phyloP scores from a whole-genome alignment of 2,329 filamentous ascomycete species.

The Colletotrichum eleusines region DNA sequence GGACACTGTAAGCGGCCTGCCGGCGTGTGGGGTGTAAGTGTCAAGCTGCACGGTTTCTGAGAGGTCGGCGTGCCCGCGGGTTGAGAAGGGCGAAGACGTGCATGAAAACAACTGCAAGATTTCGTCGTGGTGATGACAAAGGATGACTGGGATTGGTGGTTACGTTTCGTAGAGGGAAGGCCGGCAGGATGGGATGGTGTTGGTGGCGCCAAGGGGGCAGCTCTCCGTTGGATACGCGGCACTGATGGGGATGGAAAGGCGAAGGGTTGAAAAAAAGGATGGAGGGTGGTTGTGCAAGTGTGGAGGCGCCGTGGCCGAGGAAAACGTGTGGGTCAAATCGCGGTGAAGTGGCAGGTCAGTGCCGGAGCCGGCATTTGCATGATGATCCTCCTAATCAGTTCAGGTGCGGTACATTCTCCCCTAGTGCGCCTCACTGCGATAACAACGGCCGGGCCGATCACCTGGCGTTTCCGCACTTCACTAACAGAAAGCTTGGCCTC shows the following conservation, averaged over 20 bases:
- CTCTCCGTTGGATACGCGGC: background rate
- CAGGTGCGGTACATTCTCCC: background rate
- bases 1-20: slow-evolving; percentile 9
- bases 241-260: background rate
- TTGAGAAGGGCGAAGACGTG: background rate
- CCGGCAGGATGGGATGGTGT: slow-evolving; percentile 19
- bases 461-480: background rate
- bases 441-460: slow-evolving; percentile 8
- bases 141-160: slow-evolving; percentile 1
- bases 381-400: background rate
- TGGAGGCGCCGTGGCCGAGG: background rate
- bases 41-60: slow-evolving; percentile 4
- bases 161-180: background rate
- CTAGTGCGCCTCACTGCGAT: background rate
- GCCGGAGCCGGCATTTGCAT: slow-evolving; percentile 9
- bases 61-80: background rate
- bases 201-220: slow-evolving; percentile 20
- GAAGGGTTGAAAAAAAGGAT: background rate
- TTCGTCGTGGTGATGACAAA: slow-evolving; percentile 21
- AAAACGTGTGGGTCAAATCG: background rate
- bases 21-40: slow-evolving; percentile 12
- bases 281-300: background rate
- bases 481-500: slow-evolving; percentile 2
- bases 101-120: slow-evolving; percentile 14
- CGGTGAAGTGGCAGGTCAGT: background rate